phyloP scores from a whole-genome alignment of 2,329 filamentous ascomycete species.

The Fusarium sp. region DNA sequence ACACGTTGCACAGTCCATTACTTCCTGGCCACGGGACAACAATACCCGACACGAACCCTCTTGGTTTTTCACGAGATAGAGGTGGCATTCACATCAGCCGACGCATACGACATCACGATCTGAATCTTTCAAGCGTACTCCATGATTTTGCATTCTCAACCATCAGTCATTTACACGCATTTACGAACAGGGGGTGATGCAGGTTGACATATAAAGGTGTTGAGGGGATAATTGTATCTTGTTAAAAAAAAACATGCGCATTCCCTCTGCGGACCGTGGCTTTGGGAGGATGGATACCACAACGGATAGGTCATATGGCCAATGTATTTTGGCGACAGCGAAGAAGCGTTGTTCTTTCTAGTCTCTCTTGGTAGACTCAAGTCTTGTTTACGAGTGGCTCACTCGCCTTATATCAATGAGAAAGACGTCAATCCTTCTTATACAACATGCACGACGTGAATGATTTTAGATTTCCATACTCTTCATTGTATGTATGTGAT shows the following conservation, averaged over 20 bases:
- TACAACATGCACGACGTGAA: neutral
- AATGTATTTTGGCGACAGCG: constrained; percentile 36
- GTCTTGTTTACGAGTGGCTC: constrained; percentile 25
- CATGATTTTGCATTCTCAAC: constrained; percentile 39
- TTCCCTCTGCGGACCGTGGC: constrained; percentile 16
- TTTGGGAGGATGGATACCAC: constrained; percentile 24
- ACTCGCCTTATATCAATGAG: constrained; percentile 35
- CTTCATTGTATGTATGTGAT: neutral
- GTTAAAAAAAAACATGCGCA: constrained; percentile 28
- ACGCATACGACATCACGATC: constrained; percentile 44
- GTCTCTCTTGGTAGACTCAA: constrained; percentile 33
- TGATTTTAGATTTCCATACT: neutral
- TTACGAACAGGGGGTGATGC: constrained; percentile 31
- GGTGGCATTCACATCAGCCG: constrained; percentile 20
- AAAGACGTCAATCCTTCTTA: constrained; percentile 37
- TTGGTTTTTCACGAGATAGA: constrained; percentile 33
- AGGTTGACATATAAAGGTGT: constrained; percentile 5
- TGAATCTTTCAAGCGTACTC: constrained; percentile 39
- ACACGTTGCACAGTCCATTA: constrained; percentile 33
- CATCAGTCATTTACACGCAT: constrained; percentile 43
- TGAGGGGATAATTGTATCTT: constrained; percentile 25
- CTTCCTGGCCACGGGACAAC: constrained; percentile 8
- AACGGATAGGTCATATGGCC: constrained; percentile 29
- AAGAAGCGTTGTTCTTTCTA: constrained; percentile 37
- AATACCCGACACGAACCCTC: constrained; percentile 26